Evolutionary conservation across 2,329 filamentous ascomycete genomes (phyloP), one percentile per base, ranked within the genome.

Genomic region (Cercospora sp.): DNA sequence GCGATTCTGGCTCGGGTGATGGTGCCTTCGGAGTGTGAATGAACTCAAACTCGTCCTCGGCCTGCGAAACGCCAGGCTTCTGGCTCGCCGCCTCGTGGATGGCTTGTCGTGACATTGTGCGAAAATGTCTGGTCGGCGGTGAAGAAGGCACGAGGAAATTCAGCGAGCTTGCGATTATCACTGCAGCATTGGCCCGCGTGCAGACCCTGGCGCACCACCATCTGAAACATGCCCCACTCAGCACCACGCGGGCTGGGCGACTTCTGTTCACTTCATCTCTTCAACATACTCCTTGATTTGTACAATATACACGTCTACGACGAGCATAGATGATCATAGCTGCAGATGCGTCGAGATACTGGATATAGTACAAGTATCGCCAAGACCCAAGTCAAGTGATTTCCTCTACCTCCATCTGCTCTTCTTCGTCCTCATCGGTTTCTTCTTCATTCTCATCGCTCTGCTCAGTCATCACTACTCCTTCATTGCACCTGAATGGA

Each of bases 1-100:
- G 83, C 61, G 81, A 76, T 66, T 85, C 82, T 61, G 84, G 82
- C 68, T 81, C 81, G 69, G 84, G 83, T 61, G 85, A 81, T 72
- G 86, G 87, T 21, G 57, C 57, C 72, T 85, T 80, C 69, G 88
- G 88, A 75, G 88, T 90, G 75, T 88, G 82, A 71, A 90, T 85
- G 79, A 90, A 91, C 80, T 91, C 88, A 78, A 91, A 90, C 28
- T 81, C 82, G 73, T 85, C 83, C 78, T 85, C 85, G 51, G 82
- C 81, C 61, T 72, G 69, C 64, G 73, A 74, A 6, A 65, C 61
- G 43, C 72, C 72, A 16, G 55, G 55, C 55, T 59, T 59, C 55
- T 59, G 55, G 55, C 55, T 59, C 16, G 55, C 55, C 55, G 55
- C 55, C 55, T 59, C 55, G 55, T 59, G 28, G 32, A 59, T 59